A percentile compares a stretch with the other conserved stretches of the same genome.
phyloP scores from a whole-genome alignment of 2,329 filamentous ascomycete genomes.

The Cladosporium halotolerans region DNA sequence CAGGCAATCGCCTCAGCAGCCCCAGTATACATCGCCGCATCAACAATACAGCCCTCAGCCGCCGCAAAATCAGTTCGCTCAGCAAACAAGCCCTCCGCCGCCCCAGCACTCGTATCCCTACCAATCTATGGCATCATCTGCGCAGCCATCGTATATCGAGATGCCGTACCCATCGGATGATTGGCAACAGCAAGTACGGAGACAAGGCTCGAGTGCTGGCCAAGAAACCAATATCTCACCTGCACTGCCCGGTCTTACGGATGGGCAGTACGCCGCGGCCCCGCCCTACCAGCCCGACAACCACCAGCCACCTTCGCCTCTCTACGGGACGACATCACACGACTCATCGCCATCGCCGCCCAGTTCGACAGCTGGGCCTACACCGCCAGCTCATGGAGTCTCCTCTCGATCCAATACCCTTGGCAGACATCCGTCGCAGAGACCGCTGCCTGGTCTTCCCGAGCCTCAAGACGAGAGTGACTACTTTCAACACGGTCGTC shows the following conservation, averaged over 20 bases:
- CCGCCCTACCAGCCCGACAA: conserved; percentile 23
- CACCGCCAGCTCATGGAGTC: conserved; percentile 41
- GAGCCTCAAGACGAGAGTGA: conserved; percentile 33
- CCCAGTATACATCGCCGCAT: conserved; percentile 17
- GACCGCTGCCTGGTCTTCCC: conserved; percentile 55
- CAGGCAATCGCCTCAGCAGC: conserved; percentile 13
- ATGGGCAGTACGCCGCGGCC: conserved; percentile 23
- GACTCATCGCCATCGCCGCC: conserved; percentile 33
- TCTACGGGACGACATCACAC: conserved; percentile 15
- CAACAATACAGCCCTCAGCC: conserved; percentile 21
- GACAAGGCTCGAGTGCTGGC: conserved; percentile 14
- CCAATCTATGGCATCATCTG: conserved; percentile 14
- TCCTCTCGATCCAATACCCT: conserved; percentile 39
- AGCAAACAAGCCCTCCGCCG: conserved; percentile 18
- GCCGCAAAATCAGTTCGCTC: conserved; percentile 16
- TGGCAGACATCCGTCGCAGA: conserved; percentile 50
- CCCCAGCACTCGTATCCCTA: conserved; percentile 17
- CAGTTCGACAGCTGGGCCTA: conserved; percentile 45
- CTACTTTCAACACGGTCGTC: conserved; percentile 27
- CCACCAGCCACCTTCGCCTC: conserved; percentile 24
- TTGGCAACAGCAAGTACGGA: conserved; percentile 16
- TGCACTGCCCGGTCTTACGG: conserved; percentile 16
- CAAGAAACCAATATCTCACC: conserved; percentile 15
- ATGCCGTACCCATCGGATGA: conserved; percentile 20
- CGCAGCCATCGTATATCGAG: conserved; percentile 13